Evolutionary conservation across 441 rosid genomes (phyloP), one percentile per base, ranked within the genome.

Genomic region (Mallotus repandus): DNA sequence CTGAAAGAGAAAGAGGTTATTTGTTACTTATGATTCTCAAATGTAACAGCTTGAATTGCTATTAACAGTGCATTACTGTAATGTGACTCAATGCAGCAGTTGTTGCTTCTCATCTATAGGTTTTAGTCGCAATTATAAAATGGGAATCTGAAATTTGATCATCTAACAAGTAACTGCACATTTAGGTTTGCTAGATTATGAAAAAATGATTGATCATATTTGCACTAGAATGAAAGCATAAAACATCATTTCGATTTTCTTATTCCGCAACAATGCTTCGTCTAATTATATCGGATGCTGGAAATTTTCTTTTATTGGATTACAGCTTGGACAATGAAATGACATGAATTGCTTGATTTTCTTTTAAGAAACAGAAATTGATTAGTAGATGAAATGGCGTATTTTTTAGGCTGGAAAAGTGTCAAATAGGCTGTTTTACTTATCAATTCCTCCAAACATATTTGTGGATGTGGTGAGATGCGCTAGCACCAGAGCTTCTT

Each of bases 1-100:
- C 88, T 95, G 64, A 92, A 84, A 76, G 91, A 86, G 85, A 92
- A 92, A 82, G 97, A 92, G 94, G 99, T 88, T 54, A 76, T 19
- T 45, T 59, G 21, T 38, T 66, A 10, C 25, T 32, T 67, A 29
- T 38, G 32, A 63, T 62, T 19, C 22, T 58, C 21, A 7, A 14
- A 19, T 45, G 70, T 48, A 63, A 32, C 15, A 63, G 67, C 25
- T 63, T 63, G 68, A 25, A 6, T 29, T 29, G 32, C 32, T 29
- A 29, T 29, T 29, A 29, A 29, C 32, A 29, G 32, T 29, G 32
- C 32, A 29, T 29, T 29, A 2, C 32, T 29, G 32, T 29, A 29
- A 29, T 29, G 32, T 29, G 32, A 29, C 25, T 9, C 65, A 43
- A 43, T 43, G 57, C 5, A 53, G 6, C 7, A 53, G 9, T 7